phyloP scores from a whole-genome alignment of 2,329 filamentous ascomycete genomes.

The Diplodia scrobiculata region DNA sequence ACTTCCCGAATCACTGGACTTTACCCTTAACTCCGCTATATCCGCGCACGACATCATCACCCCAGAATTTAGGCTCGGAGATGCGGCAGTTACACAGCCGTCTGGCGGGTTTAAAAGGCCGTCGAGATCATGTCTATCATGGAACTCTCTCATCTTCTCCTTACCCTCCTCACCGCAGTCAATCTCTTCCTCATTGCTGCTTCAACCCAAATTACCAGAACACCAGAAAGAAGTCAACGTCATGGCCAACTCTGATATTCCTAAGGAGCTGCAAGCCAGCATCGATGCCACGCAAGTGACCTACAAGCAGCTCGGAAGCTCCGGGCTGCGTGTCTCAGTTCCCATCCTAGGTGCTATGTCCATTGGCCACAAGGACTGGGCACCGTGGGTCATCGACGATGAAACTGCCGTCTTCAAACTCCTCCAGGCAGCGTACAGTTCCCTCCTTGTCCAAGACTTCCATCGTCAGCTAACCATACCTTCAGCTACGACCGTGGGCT shows the following conservation, averaged over 20 bases:
- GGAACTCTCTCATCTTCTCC: neutral
- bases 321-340: conserved; percentile 59
- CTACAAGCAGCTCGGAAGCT: conserved; percentile 56
- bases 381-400: conserved; percentile 48
- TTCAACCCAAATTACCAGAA: neutral
- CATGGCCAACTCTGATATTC: neutral
- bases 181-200: neutral
- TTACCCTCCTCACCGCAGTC: neutral
- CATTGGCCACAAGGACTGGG: conserved; percentile 49
- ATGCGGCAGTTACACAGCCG: neutral
- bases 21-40: neutral
- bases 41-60: neutral
- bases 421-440: neutral
- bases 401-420: conserved; percentile 25
- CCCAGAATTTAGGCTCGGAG: neutral
- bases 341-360: conserved; percentile 61
- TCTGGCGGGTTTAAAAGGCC: neutral
- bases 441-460: neutral
- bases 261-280: conserved; percentile 26
- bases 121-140: neutral
- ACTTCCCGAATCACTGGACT: no score
- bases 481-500: conserved; percentile 48
- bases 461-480: neutral
- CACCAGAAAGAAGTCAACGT: neutral
- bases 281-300: conserved; percentile 30